Evolutionary conservation across 164 flowering plant species (phyloP).

Genomic region (Malania oleifera): DNA sequence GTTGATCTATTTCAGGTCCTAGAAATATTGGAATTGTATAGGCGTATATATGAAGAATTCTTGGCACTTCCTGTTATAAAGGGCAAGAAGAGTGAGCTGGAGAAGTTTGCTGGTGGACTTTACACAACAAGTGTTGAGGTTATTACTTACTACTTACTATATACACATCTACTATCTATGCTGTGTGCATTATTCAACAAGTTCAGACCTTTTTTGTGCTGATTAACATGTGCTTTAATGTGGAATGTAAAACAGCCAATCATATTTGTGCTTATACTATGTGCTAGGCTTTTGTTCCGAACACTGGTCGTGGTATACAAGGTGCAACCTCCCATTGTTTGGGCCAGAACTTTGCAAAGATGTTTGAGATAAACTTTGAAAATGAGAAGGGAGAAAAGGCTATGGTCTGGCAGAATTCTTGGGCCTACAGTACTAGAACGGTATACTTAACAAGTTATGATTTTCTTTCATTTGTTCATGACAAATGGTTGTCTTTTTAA

Average conservation of each 20-base stretch:
- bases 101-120: constrained; percentile 9
- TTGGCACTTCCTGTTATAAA: constrained; percentile 2
- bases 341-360: constrained; percentile 6
- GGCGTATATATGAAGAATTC: constrained; percentile 5
- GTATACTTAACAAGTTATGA: background rate
- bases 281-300: constrained; percentile 3
- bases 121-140: constrained; percentile 9
- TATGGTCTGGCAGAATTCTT: constrained; percentile 6
- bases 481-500: no score
- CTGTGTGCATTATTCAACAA: no score
- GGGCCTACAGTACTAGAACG: constrained; percentile 3
- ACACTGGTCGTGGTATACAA: constrained; percentile 9
- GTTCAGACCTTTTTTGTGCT: background rate
- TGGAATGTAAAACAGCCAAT: background rate
- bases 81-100: constrained; percentile 5
- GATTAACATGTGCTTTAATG: background rate
- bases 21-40: constrained; percentile 5
- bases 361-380: constrained; percentile 2
- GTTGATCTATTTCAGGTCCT: background rate
- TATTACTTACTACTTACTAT: no score
- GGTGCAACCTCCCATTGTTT: constrained; percentile 6
- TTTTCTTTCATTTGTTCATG: no score
- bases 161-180: no score
- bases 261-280: background rate
- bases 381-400: constrained; percentile 4